These are phyloP conservation scores for Pseudozyma tsukubaensis DNA, from an alignment of 1,284 basidiomycete species.

Conservation along the genomic window DNA sequence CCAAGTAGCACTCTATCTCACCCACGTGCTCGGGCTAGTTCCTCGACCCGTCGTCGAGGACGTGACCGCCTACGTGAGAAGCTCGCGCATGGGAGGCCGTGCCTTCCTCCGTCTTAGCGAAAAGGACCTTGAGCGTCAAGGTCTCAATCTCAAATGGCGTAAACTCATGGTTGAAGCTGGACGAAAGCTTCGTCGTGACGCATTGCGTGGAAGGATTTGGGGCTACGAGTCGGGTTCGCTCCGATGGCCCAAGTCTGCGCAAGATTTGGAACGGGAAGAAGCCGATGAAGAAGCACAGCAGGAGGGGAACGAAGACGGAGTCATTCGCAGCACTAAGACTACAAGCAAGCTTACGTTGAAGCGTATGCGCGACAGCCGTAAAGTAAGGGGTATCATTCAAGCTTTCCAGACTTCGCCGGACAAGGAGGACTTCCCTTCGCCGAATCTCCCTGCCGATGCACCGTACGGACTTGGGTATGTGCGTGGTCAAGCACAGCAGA, in stretches of 20 bases:
- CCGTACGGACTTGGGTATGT: conserved; percentile 54
- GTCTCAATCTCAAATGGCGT: conserved; percentile 61
- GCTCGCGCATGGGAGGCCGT: conserved; percentile 55
- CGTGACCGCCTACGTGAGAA: conserved; percentile 60
- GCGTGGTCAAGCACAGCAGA: conserved; percentile 45
- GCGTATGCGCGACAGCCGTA: conserved; percentile 57
- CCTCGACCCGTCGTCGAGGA: conserved; percentile 61
- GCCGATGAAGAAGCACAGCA: conserved; percentile 18
- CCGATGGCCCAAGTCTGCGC: conserved; percentile 44
- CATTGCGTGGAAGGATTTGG: conserved; percentile 60
- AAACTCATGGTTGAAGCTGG: conserved; percentile 62
- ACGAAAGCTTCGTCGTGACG: conserved; percentile 54
- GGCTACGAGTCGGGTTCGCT: conserved; percentile 41
- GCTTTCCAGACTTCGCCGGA: conserved; percentile 52
- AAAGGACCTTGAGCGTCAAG: conserved; percentile 53
- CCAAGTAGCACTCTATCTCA: conserved; percentile 62
- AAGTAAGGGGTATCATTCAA: conserved; percentile 56
- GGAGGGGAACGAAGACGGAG: conserved; percentile 16
- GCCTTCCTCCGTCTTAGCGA: conserved; percentile 60
- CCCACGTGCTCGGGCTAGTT: conserved; percentile 58
- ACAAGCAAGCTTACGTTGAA: conserved; percentile 56
- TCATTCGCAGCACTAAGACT: conserved; percentile 31
- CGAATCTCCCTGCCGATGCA: conserved; percentile 25
- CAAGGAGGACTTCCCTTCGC: conserved; percentile 19
- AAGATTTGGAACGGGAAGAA: conserved; percentile 33